phyloP scores from a whole-genome alignment of 2,329 filamentous ascomycete species.

The Moelleriella libera region DNA sequence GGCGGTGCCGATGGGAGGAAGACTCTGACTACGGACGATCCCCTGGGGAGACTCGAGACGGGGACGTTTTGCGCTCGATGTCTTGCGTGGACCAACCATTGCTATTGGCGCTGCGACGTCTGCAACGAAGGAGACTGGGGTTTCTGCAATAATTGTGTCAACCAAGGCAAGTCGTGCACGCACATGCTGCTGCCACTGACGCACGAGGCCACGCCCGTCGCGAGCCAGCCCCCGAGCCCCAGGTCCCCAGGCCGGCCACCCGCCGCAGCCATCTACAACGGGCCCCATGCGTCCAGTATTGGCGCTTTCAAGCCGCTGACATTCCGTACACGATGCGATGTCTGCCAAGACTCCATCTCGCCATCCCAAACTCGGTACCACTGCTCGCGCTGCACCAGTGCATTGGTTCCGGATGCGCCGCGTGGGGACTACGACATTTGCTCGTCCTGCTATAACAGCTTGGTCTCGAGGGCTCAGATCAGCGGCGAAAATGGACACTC shows the following conservation, averaged over 20 bases:
- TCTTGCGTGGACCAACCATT: constrained; percentile 58
- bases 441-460: constrained; percentile 56
- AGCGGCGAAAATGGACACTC: constrained; percentile 59
- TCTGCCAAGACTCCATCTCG: constrained; percentile 60
- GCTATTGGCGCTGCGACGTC: constrained; percentile 76
- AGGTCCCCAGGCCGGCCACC: constrained; percentile 29
- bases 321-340: constrained; percentile 64
- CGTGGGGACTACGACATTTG: constrained; percentile 82
- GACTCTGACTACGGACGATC: constrained; percentile 52
- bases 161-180: constrained; percentile 65
- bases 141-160: constrained; percentile 79
- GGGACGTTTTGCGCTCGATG: constrained; percentile 80
- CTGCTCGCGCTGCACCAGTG: constrained; percentile 58
- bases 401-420: constrained; percentile 27
- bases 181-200: constrained; percentile 69
- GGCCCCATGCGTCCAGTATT: constrained; percentile 28
- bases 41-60: constrained; percentile 51
- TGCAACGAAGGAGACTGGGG: constrained; percentile 95
- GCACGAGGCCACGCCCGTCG: constrained; percentile 32
- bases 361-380: constrained; percentile 61
- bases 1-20: constrained; percentile 40
- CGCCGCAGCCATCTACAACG: constrained; percentile 32
- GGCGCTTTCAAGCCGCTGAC: constrained; percentile 52
- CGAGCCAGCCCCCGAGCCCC: constrained; percentile 23
- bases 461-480: constrained; percentile 51